Base-by-base conservation (phyloP, 306 rosid genomes). In the Ormosia semicastrata region DNA sequence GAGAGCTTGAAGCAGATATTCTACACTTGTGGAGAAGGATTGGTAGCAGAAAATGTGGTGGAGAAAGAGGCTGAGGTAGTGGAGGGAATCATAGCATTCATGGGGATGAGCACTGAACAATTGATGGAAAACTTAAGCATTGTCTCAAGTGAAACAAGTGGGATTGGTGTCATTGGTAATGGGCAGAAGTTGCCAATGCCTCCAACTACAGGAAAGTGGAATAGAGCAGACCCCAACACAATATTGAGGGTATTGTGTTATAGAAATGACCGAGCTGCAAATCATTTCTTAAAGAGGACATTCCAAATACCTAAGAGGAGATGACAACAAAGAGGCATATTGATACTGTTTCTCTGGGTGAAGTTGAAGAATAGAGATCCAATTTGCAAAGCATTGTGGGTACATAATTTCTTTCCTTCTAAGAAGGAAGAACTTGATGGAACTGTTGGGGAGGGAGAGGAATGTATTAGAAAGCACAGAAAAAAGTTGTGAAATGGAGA, bases 151-250 rank as follows among this genome's bases (percentile, higher is more conserved):
- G 94, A 93, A 54, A 40, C 88, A 2, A 92, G 91, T 53, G 95
- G 95, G 47, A 57, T 82, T 14, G 94, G 97, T 60, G 77, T 64
- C 8, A 64, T 47, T 77, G 92, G 90, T 7, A 84, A 86, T 32
- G 92, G 93, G n/a, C 90, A 81, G 7, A 91, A 86, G 84, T 77
- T 93, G 44, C 91, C 95, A 3, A 90, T 93, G 98, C 97, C 99
- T 63, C 97, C 97, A 43, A 93, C 97, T n/a, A 95, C 97, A 15
- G 90, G 98, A 73, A 85, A 91, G 60, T 95, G 99, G 99, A 88
- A 84, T 33, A 84, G 91, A 59, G 24, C 91, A 7, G 98, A 95
- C 66, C 96, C 99, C 1, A 93, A 95, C 85, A 91, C 99, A 66
- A 90, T 95, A 50, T 73, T 95, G 70, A 91, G 99, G 75, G 98